Evolutionary conservation across 1,139 yeast genomes (phyloP), one percentile per base, ranked within the genome.

Genomic region (Kodamaea arcana): DNA sequence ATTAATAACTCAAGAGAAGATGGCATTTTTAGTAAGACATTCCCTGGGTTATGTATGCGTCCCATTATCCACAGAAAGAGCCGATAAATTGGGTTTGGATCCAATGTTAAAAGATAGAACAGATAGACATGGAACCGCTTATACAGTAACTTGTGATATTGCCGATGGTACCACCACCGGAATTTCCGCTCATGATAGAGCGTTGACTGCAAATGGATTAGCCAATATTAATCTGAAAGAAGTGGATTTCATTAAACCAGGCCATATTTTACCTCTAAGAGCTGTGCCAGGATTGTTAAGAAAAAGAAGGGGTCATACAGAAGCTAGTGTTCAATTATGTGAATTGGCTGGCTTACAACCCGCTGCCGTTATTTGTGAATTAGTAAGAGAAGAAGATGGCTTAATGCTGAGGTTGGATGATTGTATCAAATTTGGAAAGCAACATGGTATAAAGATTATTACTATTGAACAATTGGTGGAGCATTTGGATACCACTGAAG

Each of bases 101-200:
- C 74, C 86, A 34, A 84, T 94, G 95, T 62, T 80, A 37, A 64
- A 72, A 13, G 58, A 73, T 43, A 56, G 59, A 46, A 72, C 83
- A 7, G 98, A 94, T 56, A 80, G 95, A 58, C 97, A 92, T 53
- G 95, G 95, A 11, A 94, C 99, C 5, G 97, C 97, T 3, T 94
- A 92, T 62, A 92, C 98, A 1, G 80, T 92, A 32, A 86, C 97
- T 2, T 86, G 88, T 40, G 99, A 94, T 58, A 80, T 69, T 46
- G 78, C 72, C 24, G 74, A 78, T 37, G 95, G 95, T 23, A 90
- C 97, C 25, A 86, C 98, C n/a, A 92, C 98, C 0, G 99, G 99
- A 12, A 94, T 92, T 36, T 83, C 95, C 23, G 97, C 98, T 5
- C 82, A 81, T 50, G 99, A 94, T 60, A 76, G 98, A 52, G 94